phyloP scores from a whole-genome alignment of 345 rosid species.

The Toxicodendron radicans region DNA sequence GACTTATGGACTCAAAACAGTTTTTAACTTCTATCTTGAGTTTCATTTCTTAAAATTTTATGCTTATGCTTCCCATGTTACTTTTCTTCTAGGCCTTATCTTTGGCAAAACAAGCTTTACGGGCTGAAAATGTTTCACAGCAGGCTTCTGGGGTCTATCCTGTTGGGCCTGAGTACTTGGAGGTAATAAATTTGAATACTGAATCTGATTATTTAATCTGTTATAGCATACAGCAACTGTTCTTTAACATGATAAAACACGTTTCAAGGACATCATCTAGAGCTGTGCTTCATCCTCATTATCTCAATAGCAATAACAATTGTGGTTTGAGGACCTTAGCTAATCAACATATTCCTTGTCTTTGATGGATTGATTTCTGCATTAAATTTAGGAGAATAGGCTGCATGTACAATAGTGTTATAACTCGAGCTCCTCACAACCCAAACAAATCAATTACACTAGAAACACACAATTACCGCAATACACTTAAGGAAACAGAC shows the following conservation, averaged over 20 bases:
- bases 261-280: not conserved
- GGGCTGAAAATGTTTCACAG: constrained; percentile 46
- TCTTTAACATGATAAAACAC: not conserved
- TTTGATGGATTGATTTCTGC: not conserved
- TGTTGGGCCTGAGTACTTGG: constrained; percentile 65
- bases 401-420: not conserved
- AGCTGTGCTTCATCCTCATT: not conserved
- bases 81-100: constrained; percentile 56
- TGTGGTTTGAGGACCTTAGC: not conserved
- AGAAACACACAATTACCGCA: too few relatives aligned
- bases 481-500: too few relatives aligned
- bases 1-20: not conserved
- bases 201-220: not conserved
- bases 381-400: not conserved
- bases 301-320: constrained; percentile 10
- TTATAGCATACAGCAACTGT: not conserved
- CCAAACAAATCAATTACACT: too few relatives aligned
- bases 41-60: not conserved
- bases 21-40: not conserved
- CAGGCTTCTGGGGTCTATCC: constrained; percentile 50
- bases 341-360: not conserved
- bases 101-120: constrained; percentile 79
- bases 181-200: constrained; percentile 47
- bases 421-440: too few relatives aligned
- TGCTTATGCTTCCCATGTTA: not conserved